phyloP scores from a whole-genome alignment of 768 basidiomycete species.

The Tylopilus sp. region DNA sequence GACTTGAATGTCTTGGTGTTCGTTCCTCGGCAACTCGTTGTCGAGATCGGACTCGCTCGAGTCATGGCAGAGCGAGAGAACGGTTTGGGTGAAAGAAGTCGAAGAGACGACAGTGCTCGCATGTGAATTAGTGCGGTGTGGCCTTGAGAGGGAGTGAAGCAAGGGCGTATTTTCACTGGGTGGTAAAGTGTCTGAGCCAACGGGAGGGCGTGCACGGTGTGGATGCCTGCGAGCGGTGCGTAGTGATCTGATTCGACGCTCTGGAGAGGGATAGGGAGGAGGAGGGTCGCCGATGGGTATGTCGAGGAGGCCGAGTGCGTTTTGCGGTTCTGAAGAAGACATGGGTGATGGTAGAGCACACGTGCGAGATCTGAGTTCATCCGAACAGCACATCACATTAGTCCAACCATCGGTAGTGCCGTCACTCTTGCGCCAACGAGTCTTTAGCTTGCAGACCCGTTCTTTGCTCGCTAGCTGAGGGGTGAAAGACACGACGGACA shows the following conservation, averaged over 20 bases:
- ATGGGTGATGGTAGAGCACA: not conserved
- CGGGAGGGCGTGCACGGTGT: constrained; percentile 26
- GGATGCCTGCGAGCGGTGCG: constrained; percentile 28
- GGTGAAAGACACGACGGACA: no score
- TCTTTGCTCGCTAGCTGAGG: not conserved
- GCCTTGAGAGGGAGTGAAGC: constrained; percentile 29
- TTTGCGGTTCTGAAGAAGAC: constrained; percentile 8
- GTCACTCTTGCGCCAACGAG: no score
- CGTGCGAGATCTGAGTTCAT: not conserved
- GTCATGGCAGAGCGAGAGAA: constrained; percentile 67
- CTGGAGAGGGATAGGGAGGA: constrained; percentile 61
- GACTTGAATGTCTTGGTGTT: constrained; percentile 18
- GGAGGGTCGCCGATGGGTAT: constrained; percentile 50
- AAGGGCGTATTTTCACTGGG: constrained; percentile 48
- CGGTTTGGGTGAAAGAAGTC: constrained; percentile 59
- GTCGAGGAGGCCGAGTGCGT: constrained; percentile 10
- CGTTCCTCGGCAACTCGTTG: not conserved
- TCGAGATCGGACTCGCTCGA: constrained; percentile 41
- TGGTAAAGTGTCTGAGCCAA: constrained; percentile 37
- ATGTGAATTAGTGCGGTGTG: constrained; percentile 57
- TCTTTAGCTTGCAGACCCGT: no score
- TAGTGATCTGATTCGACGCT: constrained; percentile 39
- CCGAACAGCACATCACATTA: no score
- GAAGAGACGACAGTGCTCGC: constrained; percentile 48
- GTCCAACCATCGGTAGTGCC: no score